phyloP scores from a whole-genome alignment of 2,329 filamentous ascomycete genomes.

The Penicillium corylophilum region DNA sequence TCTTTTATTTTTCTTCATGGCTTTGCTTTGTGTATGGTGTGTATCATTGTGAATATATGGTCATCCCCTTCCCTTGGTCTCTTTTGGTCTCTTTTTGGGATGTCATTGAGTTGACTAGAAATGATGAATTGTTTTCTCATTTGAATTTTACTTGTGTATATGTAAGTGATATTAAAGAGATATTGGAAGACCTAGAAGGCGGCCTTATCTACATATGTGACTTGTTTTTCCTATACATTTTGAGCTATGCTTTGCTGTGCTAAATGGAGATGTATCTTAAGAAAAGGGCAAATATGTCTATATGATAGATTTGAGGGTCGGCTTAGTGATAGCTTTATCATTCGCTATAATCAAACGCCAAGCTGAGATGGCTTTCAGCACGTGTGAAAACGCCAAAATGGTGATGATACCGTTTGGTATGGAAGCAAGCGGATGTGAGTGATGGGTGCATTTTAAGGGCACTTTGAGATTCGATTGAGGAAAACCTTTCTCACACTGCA shows the following conservation, averaged over 20 bases:
- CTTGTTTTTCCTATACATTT: no score
- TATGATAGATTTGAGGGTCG: not conserved
- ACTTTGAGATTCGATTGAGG: not conserved
- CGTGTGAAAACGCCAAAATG: not conserved
- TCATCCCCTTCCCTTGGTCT: slow-evolving; percentile 1
- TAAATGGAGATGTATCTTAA: no score
- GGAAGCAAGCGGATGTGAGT: no score
- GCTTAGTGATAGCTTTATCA: not conserved
- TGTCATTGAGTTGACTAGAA: not conserved
- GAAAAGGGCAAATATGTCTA: no score
- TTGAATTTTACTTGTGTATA: no score
- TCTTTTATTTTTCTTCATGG: slow-evolving; percentile 5
- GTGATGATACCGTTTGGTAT: not conserved
- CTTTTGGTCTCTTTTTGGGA: not conserved
- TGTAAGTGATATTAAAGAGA: no score
- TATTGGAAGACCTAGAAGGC: no score
- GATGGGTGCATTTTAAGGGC: not conserved
- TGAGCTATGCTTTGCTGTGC: no score
- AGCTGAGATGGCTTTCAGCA: not conserved
- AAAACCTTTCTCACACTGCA: not conserved
- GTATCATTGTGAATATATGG: slow-evolving; percentile 12
- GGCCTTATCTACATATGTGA: no score
- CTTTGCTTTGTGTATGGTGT: slow-evolving; percentile 12
- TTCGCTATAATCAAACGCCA: not conserved
- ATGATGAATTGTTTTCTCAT: not conserved